Base-by-base conservation (phyloP, 495 filamentous ascomycete species). In the Penicillium cosmopolitanum region DNA sequence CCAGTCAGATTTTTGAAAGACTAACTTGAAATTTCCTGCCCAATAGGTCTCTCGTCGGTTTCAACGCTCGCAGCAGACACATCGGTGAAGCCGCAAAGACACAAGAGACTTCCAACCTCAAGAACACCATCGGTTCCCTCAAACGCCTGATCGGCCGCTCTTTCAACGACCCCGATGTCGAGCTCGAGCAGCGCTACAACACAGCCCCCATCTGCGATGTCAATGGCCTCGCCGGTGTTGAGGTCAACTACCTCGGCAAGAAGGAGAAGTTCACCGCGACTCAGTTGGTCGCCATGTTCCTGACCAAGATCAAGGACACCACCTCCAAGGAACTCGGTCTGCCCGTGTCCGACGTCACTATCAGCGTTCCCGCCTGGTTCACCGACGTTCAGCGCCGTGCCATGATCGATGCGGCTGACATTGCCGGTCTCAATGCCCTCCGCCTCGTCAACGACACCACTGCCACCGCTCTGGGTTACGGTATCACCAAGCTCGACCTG, bases 381-480 rank as follows among this genome's bases (percentile, higher is more conserved):
- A 97, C 93, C 62, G 95, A 99, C 76, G 77, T 88, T 52, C 95
- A 99, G 81, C 89, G 95, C 69, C 84, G 95, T 57, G 85, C 85
- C 56, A 81, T 99, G 60, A 81, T 98, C 65, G 95, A 99, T 73
- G 96, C 96, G 48, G 85, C 92, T 67, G 95, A 98, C 66, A 93
- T 99, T 66, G 90, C 95, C 50, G 94, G 95, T 51, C 80, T 99
- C 63, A 97, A 96, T 80, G 80, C 91, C 6, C 86, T 99, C 62
- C 86, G 96, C 59, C 82, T 99, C 51, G 94, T 99, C 82, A 98
- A 99, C 80, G 96, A 98, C 77, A 98, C 93, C 55, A 98, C 95
- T 46, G 95, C 95, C 55, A 93, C 92, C 58, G 95, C 95, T 40
- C 87, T 99, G 53, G 95, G 95, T 58, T 99, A 92, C 66, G 96